phyloP scores from a whole-genome alignment of 169 alveolate species.

The Pseudocohnilembus persalinus region DNA sequence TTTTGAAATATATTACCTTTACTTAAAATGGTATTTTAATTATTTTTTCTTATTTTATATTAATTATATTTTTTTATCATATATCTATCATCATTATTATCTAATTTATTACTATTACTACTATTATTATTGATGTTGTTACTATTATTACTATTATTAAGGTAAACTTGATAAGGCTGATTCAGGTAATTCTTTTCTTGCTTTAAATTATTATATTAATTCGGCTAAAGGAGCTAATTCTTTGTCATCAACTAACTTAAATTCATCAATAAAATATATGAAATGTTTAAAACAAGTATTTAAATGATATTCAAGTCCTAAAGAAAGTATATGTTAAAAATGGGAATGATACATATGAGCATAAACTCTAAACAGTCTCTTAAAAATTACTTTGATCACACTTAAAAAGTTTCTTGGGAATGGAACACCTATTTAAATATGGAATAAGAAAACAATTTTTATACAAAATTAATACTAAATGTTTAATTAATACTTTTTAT shows the following conservation, averaged over 20 bases:
- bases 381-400: slow-evolving; percentile 84
- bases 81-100: too few relatives aligned
- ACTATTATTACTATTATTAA: not conserved
- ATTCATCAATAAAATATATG: slow-evolving; percentile 83
- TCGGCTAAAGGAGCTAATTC: slow-evolving; percentile 91
- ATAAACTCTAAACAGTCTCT: slow-evolving; percentile 87
- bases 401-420: slow-evolving; percentile 81
- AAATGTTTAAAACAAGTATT: slow-evolving; percentile 88
- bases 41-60: too few relatives aligned
- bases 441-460: not conserved
- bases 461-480: not conserved
- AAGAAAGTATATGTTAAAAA: slow-evolving; percentile 83
- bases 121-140: too few relatives aligned
- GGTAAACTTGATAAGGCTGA: too few relatives aligned
- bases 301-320: slow-evolving; percentile 84
- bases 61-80: too few relatives aligned
- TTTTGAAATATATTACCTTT: too few relatives aligned
- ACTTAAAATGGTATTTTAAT: too few relatives aligned
- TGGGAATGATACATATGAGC: slow-evolving; percentile 90
- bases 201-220: slow-evolving; percentile 79
- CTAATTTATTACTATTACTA: too few relatives aligned
- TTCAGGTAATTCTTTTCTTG: slow-evolving; percentile 63
- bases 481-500: too few relatives aligned
- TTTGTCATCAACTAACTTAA: slow-evolving; percentile 80
- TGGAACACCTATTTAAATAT: slow-evolving; percentile 68